phyloP scores from a whole-genome alignment of 371 early-diverging fungal genomes.

The Dinochytrium kinnereticum region DNA sequence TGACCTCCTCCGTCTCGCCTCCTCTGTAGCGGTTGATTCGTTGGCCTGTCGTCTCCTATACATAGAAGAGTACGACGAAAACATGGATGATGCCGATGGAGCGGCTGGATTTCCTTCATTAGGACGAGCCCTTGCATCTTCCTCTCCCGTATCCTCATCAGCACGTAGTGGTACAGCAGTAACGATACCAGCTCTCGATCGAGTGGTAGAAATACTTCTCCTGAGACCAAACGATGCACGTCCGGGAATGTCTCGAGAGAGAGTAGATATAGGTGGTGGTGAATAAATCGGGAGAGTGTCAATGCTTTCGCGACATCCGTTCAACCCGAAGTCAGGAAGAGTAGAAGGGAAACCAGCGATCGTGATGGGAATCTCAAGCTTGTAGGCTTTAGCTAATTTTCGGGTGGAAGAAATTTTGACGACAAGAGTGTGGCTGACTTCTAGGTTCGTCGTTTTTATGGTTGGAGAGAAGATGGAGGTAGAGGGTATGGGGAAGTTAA shows the following conservation, averaged over 20 bases:
- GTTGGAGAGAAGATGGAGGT: slow-evolving; percentile 38
- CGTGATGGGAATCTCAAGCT: neutral
- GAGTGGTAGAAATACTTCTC: neutral
- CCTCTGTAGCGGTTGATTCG: too few species aligned
- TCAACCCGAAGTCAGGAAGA: neutral
- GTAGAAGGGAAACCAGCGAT: slow-evolving; percentile 5
- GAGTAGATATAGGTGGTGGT: neutral
- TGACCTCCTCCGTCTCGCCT: too few species aligned
- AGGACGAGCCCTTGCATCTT: neutral
- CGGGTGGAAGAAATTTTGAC: neutral
- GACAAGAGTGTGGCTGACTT: slow-evolving; percentile 35
- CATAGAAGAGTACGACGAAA: neutral
- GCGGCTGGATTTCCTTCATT: neutral
- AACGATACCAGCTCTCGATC: neutral
- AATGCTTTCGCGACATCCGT: neutral
- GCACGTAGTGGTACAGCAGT: neutral
- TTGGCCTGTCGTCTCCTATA: neutral
- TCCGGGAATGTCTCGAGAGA: too few species aligned
- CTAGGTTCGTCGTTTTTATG: slow-evolving; percentile 39
- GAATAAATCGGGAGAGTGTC: neutral
- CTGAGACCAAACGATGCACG: too few species aligned
- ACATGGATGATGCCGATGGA: neutral
- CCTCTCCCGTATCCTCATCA: neutral
- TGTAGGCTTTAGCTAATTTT: neutral
- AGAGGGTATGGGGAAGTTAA: slow-evolving; percentile 46